Conservation (phyloP, 495 filamentous ascomycete genomes). For the Annulohypoxylon nitens region DNA sequence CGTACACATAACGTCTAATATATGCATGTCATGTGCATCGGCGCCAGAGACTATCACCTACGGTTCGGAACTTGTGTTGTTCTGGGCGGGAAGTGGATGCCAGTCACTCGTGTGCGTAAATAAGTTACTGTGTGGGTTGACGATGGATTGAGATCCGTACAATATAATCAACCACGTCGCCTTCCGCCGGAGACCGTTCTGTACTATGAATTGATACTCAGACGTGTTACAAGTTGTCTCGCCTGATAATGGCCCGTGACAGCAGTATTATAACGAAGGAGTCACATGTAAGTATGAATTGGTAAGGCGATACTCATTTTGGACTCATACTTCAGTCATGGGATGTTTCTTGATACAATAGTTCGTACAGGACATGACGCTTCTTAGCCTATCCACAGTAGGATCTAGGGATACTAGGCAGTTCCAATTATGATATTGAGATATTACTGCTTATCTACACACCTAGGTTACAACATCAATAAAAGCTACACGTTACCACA, state of each 20-base stretch:
- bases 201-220: conserved; percentile 5
- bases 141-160: neutral
- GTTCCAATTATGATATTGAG: neutral
- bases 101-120: neutral
- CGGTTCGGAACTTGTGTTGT: conserved; percentile 6
- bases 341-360: neutral
- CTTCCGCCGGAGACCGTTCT: conserved; percentile 19
- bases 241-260: conserved; percentile 14
- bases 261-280: conserved; percentile 16
- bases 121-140: conserved; percentile 14
- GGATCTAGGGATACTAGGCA: neutral
- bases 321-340: neutral
- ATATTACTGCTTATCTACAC: neutral
- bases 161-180: conserved; percentile 17
- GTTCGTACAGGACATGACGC: neutral
- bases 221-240: conserved; percentile 11
- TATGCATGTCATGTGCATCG: conserved; percentile 37
- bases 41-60: conserved; percentile 20
- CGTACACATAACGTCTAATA: conserved; percentile 17
- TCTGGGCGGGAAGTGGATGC: conserved; percentile 24
- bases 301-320: neutral
- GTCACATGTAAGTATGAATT: conserved; percentile 4
- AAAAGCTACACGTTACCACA: neutral
- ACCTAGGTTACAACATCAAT: conserved; percentile 3
- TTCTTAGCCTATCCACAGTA: neutral